A percentile compares a stretch with the other conserved stretches of the same genome.
Conservation (phyloP, 192 early-diverging fungal species). For the Phlyctochytrium bullatum region DNA sequence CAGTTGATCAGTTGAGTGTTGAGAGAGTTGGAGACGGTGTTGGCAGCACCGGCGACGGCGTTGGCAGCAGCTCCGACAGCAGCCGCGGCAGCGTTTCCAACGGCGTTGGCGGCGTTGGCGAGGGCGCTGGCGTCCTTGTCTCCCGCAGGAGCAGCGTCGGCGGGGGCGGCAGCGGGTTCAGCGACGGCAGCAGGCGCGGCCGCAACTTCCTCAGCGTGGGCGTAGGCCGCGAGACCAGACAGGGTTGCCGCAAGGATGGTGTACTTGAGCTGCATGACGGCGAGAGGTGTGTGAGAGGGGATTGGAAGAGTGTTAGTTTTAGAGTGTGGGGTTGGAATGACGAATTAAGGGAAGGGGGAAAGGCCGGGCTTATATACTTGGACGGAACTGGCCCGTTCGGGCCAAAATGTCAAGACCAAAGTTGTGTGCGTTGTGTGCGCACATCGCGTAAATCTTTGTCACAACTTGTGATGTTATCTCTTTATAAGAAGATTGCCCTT, state of each 20-base stretch:
- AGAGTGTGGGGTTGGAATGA: background rate
- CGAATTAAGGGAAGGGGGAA: background rate
- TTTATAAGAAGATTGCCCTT: too few species aligned
- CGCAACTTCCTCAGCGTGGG: background rate
- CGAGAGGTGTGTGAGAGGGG: background rate
- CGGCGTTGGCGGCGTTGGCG: background rate
- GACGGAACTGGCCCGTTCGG: background rate
- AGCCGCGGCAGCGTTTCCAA: background rate
- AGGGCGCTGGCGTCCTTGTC: background rate
- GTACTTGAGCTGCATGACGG: background rate
- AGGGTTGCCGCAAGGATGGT: background rate
- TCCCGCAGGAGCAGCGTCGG: background rate
- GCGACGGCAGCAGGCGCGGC: background rate
- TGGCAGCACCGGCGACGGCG: background rate
- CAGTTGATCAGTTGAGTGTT: background rate
- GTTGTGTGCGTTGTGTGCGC: too few species aligned
- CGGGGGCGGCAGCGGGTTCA: background rate
- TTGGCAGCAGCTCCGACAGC: background rate
- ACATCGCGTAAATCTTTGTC: too few species aligned
- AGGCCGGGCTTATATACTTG: background rate
- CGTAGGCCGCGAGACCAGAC: background rate
- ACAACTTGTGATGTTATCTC: too few species aligned
- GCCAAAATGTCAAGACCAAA: background rate
- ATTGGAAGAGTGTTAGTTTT: background rate
- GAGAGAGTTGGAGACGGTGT: background rate